These are phyloP conservation scores for Acer saccharum DNA, from an alignment of 345 rosid species.

Conservation along the genomic window DNA sequence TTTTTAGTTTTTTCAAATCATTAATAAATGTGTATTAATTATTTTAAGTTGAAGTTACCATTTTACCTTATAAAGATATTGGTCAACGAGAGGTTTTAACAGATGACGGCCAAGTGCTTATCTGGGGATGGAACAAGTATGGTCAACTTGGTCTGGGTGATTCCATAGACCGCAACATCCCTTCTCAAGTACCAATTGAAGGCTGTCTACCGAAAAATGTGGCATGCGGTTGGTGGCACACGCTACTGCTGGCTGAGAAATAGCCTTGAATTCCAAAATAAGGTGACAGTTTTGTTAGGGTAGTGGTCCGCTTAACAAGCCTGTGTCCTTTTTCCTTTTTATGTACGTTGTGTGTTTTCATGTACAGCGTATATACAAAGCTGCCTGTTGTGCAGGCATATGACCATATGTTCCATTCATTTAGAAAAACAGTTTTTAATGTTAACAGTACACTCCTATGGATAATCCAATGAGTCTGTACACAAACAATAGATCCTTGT, in stretches of 20 bases:
- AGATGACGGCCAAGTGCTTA: slow-evolving; percentile 63
- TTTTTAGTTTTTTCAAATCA: too few species aligned
- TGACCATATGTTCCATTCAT: neutral
- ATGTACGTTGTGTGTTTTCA: neutral
- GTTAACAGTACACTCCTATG: neutral
- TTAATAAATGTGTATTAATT: too few species aligned
- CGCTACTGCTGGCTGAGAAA: slow-evolving; percentile 51
- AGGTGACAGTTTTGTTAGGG: slow-evolving; percentile 33
- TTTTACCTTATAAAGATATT: too few species aligned
- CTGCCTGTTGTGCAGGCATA: neutral
- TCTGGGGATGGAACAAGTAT: slow-evolving; percentile 97
- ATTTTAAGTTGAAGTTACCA: too few species aligned
- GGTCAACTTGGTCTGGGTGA: slow-evolving; percentile 91
- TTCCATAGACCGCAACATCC: slow-evolving; percentile 62
- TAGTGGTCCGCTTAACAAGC: slow-evolving; percentile 3
- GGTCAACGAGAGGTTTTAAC: too few species aligned
- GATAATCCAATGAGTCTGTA: neutral
- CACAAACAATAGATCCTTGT: slow-evolving; percentile 11
- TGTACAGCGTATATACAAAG: too few species aligned
- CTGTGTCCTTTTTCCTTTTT: neutral
- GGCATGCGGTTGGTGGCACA: slow-evolving; percentile 93
- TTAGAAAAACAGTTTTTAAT: neutral
- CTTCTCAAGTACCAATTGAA: slow-evolving; percentile 46
- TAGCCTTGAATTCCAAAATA: slow-evolving; percentile 18
- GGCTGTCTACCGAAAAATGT: slow-evolving; percentile 49